Evolutionary conservation across 305 asterid species (phyloP).

Genomic region (Euphrasia arctica): DNA sequence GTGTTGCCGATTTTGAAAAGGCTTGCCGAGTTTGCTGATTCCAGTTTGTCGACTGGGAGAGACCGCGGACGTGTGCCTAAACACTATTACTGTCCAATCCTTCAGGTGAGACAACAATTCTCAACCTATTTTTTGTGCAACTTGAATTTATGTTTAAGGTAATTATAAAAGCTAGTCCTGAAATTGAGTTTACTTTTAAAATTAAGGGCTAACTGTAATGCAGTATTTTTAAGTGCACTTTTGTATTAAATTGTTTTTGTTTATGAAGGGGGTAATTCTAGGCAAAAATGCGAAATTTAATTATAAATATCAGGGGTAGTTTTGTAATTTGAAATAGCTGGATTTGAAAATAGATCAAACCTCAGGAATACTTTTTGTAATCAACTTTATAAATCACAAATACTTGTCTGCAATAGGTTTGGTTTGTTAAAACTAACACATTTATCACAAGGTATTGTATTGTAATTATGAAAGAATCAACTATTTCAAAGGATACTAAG

Average conservation of each 20-base stretch:
- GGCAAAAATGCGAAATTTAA: no score
- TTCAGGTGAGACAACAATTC: conserved; percentile 47
- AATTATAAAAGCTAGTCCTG: background rate
- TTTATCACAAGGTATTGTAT: background rate
- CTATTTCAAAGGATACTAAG: background rate
- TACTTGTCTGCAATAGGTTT: background rate
- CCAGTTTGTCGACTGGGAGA: conserved; percentile 28
- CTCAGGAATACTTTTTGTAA: background rate
- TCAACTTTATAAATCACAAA: background rate
- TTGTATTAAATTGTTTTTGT: no score
- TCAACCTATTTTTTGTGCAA: background rate
- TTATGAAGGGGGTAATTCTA: no score
- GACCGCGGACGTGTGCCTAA: conserved; percentile 42
- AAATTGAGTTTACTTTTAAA: background rate
- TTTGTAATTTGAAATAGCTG: background rate
- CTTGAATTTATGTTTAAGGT: conserved; percentile 4
- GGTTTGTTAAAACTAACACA: background rate
- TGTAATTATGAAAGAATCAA: background rate
- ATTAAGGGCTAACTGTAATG: no score
- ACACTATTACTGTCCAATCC: conserved; percentile 84
- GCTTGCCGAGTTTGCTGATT: conserved; percentile 63
- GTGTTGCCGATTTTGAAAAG: conserved; percentile 66
- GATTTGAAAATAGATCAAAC: no score
- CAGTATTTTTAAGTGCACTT: no score
- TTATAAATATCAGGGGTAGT: no score